Conservation (phyloP, 148 eudicot genomes). For the Rhododendron vialii region DNA sequence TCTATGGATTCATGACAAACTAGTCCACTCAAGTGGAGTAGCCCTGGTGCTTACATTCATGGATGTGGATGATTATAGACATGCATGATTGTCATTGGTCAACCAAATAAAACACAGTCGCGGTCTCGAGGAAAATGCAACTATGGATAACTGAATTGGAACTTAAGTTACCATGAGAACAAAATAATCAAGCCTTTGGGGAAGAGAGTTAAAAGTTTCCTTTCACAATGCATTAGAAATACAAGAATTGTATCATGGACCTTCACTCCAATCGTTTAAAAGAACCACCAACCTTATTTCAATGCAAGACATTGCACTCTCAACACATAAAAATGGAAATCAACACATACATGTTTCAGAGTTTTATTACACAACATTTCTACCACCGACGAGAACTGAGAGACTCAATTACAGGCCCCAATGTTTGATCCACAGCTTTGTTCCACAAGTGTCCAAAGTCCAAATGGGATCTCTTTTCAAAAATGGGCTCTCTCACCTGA, state of each 20-base stretch:
- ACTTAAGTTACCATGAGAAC: neutral
- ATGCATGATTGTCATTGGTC: neutral
- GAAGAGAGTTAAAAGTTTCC: neutral
- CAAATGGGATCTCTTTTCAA: constrained; percentile 33
- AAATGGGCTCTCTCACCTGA: constrained; percentile 45
- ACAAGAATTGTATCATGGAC: neutral
- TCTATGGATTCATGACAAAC: neutral
- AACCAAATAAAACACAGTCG: neutral
- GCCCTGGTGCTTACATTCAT: neutral
- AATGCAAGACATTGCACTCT: neutral
- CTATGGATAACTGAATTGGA: neutral
- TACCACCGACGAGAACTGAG: constrained; percentile 77
- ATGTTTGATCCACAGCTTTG: constrained; percentile 64
- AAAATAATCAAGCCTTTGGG: neutral
- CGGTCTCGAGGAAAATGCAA: neutral
- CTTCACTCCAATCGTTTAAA: neutral
- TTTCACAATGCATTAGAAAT: neutral
- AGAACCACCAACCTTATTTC: neutral
- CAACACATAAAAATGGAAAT: neutral
- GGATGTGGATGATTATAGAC: neutral
- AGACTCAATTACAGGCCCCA: constrained; percentile 48
- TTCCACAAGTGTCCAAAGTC: constrained; percentile 68
- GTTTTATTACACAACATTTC: constrained; percentile 10
- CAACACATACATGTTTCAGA: constrained; percentile 1
- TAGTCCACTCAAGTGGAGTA: neutral